Conservation (phyloP, 345 rosid species). For the Physaria fendleri region DNA sequence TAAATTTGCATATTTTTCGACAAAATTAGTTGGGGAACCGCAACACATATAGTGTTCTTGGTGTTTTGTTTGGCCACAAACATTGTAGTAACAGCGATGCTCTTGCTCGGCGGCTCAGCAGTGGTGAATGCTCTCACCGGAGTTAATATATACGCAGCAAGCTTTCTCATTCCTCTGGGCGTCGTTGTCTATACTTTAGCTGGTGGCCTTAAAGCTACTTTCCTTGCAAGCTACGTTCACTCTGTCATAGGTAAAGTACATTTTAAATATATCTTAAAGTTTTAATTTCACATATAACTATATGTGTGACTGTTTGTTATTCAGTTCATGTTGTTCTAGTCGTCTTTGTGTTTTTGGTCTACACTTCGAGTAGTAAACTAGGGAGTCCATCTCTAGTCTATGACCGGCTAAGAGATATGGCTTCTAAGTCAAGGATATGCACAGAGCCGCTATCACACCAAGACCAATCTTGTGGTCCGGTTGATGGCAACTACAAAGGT, state of each 20-base stretch:
- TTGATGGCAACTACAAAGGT: conserved; percentile 60
- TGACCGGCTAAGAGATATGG: conserved; percentile 43
- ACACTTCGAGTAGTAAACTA: conserved; percentile 65
- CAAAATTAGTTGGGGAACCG: conserved; percentile 70
- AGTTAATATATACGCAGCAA: conserved; percentile 78
- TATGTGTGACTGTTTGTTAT: conserved; percentile 2
- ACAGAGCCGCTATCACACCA: conserved; percentile 60
- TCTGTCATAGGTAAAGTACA: conserved; percentile 60
- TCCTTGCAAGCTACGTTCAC: conserved; percentile 90
- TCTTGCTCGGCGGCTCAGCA: conserved; percentile 88
- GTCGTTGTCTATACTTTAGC: conserved; percentile 82
- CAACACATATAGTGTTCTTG: conserved; percentile 80
- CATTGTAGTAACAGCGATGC: conserved; percentile 81
- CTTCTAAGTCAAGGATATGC: conserved; percentile 62
- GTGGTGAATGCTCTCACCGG: conserved; percentile 94
- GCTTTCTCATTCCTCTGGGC: conserved; percentile 94
- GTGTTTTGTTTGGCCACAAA: conserved; percentile 77
- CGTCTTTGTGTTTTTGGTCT: conserved; percentile 76
- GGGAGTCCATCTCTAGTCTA: conserved; percentile 70
- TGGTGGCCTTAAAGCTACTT: conserved; percentile 92
- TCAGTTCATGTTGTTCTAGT: conserved; percentile 81
- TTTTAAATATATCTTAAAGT: neutral
- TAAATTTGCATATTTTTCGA: neutral
- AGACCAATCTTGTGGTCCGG: conserved; percentile 85
- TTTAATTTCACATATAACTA: neutral